Base-by-base conservation (phyloP, 2,329 filamentous ascomycete genomes). In the Cercospora sp. region DNA sequence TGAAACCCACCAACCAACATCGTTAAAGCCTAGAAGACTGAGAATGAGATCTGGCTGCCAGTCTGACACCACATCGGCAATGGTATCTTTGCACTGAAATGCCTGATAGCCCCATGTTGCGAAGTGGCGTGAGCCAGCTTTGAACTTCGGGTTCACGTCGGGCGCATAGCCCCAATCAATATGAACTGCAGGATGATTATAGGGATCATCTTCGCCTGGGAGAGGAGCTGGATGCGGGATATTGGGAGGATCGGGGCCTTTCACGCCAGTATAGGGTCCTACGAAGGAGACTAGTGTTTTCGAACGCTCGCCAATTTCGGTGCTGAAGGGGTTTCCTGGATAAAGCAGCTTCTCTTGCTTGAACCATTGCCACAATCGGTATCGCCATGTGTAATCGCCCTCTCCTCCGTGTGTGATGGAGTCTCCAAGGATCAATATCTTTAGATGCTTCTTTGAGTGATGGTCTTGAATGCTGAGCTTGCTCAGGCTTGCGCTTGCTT, bases 361-460 rank as follows among this genome's bases (percentile, higher is more conserved):
- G 48, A 81, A 76, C 80, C 81, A 83, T 60, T 82, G 64, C 76
- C 77, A 81, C 16, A 83, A 70, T 5, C 80, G 76, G 64, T 81
- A 83, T 8, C 81, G 76, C 81, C 81, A 83, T 9, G 81, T 83
- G 64, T 75, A 81, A 67, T 83, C 81, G 28, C 78, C 80, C 64
- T 82, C 79, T 26, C 67, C 61, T 28, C 72, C 72, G 26, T 74
- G 72, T 4, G 73, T 74, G 20, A 75, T 75, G 39, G 70, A 72
- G 65, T 75, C 73, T 61, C 73, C 73, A 16, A 71, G 59, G 45
- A 74, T 74, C 30, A 75, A 67, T 28, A 73, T 67, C 28, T 63
- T 69, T 7, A 59, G 58, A 58, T 64, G 66, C 13, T 64, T 63
- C 7, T 58, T 48, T 33, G n/a, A 8, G 18, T 53, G n/a, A 28